Percentiles rank a stretch among this genome's conserved stretches.
Conservation (phyloP, 2,329 filamentous ascomycete species). For the Neocucurbitaria cava region DNA sequence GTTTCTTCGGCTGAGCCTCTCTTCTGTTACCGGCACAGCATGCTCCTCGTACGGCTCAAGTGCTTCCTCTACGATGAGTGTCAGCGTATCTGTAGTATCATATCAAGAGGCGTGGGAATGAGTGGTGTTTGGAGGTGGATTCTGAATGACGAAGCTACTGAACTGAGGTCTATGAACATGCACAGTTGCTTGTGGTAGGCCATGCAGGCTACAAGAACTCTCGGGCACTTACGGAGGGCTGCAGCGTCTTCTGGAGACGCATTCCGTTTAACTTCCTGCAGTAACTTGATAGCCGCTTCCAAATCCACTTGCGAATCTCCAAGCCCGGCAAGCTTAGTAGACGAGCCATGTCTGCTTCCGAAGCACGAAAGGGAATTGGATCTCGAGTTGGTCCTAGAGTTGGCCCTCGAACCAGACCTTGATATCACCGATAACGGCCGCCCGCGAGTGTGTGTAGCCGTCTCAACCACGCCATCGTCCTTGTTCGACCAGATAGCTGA, state of each 20-base stretch:
- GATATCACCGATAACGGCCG: constrained; percentile 36
- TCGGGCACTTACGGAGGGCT: constrained; percentile 45
- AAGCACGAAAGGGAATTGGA: constrained; percentile 38
- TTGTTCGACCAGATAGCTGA: constrained; percentile 20
- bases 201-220: background rate
- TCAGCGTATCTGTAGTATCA: constrained; percentile 11
- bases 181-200: background rate
- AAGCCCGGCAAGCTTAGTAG: constrained; percentile 30
- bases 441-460: constrained; percentile 30
- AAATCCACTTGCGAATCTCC: constrained; percentile 50
- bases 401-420: constrained; percentile 33
- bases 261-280: constrained; percentile 57
- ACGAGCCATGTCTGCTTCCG: constrained; percentile 27
- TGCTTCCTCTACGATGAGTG: constrained; percentile 33
- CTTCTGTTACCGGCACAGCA: constrained; percentile 13
- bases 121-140: background rate
- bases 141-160: background rate
- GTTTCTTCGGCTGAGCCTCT: constrained; percentile 25
- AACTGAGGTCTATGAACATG: background rate
- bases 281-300: constrained; percentile 53
- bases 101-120: background rate
- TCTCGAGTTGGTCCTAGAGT: constrained; percentile 20
- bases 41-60: constrained; percentile 28
- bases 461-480: constrained; percentile 27
- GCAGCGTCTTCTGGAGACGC: constrained; percentile 58